Conservation (phyloP, 371 early-diverging fungal species). For the Apophysomyces trapeziformis region DNA sequence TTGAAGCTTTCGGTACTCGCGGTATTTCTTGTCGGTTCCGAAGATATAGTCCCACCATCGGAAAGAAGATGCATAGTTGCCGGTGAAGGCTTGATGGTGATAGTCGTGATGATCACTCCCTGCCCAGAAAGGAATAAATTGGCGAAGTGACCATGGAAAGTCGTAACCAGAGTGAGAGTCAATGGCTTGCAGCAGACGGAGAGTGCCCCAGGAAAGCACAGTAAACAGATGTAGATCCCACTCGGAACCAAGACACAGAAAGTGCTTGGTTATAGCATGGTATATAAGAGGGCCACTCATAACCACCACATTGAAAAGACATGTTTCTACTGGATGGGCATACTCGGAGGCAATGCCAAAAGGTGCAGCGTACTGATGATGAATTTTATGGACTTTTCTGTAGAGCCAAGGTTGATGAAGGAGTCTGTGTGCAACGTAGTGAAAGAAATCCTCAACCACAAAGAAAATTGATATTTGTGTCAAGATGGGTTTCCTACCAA, state of each 20-base stretch:
- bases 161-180: constrained; percentile 96
- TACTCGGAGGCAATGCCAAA: constrained; percentile 90
- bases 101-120: constrained; percentile 88
- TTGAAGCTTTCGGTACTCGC: constrained; percentile 63
- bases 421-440: constrained; percentile 83
- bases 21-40: constrained; percentile 82
- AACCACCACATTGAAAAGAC: constrained; percentile 77
- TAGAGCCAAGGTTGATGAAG: constrained; percentile 90
- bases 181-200: constrained; percentile 81
- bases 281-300: constrained; percentile 74
- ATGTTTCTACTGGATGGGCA: constrained; percentile 82
- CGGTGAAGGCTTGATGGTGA: constrained; percentile 83
- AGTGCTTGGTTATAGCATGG: constrained; percentile 22
- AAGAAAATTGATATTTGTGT: constrained; percentile 75
- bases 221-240: constrained; percentile 82
- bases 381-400: constrained; percentile 89
- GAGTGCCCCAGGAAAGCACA: constrained; percentile 79
- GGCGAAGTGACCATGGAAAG: constrained; percentile 90
- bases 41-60: constrained; percentile 84
- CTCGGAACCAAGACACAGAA: constrained; percentile 20
- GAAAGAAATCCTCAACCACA: constrained; percentile 81
- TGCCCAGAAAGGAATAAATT: constrained; percentile 79
- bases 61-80: constrained; percentile 82
- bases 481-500: constrained; percentile 28
- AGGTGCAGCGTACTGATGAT: constrained; percentile 93